These are phyloP conservation scores for Eucalyptus marginata DNA, from an alignment of 345 rosid species.

Conservation along the genomic window DNA sequence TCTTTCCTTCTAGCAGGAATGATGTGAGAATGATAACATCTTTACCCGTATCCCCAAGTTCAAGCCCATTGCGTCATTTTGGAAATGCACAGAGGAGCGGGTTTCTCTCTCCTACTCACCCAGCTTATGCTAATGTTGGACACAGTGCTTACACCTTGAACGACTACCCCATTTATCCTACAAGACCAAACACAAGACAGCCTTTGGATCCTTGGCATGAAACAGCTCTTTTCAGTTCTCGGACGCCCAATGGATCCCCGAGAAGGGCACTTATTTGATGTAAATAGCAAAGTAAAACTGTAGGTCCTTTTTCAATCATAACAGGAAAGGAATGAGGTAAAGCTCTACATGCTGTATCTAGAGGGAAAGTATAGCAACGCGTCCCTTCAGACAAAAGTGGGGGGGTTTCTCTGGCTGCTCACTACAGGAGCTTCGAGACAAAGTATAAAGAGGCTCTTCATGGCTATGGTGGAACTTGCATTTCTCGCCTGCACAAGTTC, in stretches of 20 bases:
- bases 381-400: neutral
- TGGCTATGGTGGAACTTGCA: neutral
- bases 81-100: slow-evolving; percentile 59
- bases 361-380: neutral
- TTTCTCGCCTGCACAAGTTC: neutral
- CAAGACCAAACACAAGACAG: neutral
- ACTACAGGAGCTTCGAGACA: neutral
- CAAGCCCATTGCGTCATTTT: slow-evolving; percentile 72
- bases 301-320: neutral
- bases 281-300: neutral
- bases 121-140: slow-evolving; percentile 27
- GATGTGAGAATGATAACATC: slow-evolving; percentile 61
- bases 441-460: neutral
- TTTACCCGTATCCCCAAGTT: slow-evolving; percentile 80
- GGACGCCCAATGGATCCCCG: neutral
- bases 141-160: slow-evolving; percentile 39
- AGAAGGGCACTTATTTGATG: neutral
- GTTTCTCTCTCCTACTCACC: slow-evolving; percentile 78
- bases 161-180: slow-evolving; percentile 39
- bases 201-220: neutral
- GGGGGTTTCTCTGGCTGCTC: neutral
- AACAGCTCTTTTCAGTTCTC: neutral
- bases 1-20: slow-evolving; percentile 30
- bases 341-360: neutral
- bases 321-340: neutral